Evolutionary conservation across 2,329 filamentous ascomycete species (phyloP).

Genomic region (Monosporascus sp.): DNA sequence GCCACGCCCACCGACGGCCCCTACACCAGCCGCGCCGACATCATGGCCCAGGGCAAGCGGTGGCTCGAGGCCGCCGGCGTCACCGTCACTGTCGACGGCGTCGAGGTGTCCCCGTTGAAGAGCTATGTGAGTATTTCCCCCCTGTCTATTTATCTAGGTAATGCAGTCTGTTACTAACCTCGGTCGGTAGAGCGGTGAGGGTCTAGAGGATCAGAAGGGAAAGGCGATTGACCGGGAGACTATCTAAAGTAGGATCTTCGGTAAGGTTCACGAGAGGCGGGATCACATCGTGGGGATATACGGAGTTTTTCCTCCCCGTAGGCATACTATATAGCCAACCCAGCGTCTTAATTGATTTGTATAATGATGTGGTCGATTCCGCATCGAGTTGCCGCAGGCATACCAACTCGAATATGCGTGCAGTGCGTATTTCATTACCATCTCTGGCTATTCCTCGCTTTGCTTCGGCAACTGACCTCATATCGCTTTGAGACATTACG

Average conservation of each 20-base stretch:
- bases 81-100: constrained; percentile 60
- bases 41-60: constrained; percentile 81
- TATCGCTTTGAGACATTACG: too few relatives aligned
- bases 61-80: constrained; percentile 81
- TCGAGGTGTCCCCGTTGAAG: constrained; percentile 88
- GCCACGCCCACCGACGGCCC: constrained; percentile 61
- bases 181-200: background rate
- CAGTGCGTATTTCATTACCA: too few relatives aligned
- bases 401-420: too few relatives aligned
- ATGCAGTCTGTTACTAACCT: constrained; percentile 12
- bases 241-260: background rate
- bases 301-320: too few relatives aligned
- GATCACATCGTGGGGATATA: too few relatives aligned
- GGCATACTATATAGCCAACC: too few relatives aligned
- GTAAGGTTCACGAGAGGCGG: too few relatives aligned
- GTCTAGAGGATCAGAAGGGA: background rate
- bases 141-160: background rate
- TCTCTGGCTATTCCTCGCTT: too few relatives aligned
- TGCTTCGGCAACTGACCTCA: too few relatives aligned
- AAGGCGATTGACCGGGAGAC: background rate
- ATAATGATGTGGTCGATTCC: too few relatives aligned
- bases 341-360: too few relatives aligned
- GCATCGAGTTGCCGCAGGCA: too few relatives aligned
- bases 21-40: constrained; percentile 85
- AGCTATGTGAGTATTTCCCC: constrained; percentile 73